Base-by-base conservation (phyloP, 345 rosid species). In the Psidium guajava region DNA sequence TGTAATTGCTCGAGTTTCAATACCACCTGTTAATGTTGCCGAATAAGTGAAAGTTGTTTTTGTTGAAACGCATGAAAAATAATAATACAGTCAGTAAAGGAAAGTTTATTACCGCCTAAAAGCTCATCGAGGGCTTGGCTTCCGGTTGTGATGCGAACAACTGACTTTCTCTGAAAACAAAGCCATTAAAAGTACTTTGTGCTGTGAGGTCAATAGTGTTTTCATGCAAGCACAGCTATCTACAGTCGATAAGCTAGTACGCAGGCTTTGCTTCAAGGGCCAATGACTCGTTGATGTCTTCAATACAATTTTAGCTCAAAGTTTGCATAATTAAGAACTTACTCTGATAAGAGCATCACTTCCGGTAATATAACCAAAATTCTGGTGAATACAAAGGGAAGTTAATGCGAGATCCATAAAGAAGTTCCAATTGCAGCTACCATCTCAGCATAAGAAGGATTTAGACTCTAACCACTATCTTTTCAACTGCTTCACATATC, bases 401-500 rank as follows among this genome's bases (percentile, higher is more conserved):
- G 56, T 54, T 20, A 54, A 54, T 7, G 56, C 21, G 10, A 58
- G 8, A 58, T 58, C 2, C 32, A 11, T 2, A n/a, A 5, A 11
- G 32, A 58, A n/a, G 16, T 11, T 12, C 32, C 27, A 58, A 58
- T 58, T 58, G 69, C 16, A 58, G 69, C 32, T 28, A n/a, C 69
- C 32, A 58, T 58, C 69, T 2, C 69, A 54, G 56, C 24, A 18
- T 20, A 54, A 54, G 22, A 20, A 20, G 22, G 20, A 18, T 54
- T 54, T 18, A 54, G 56, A 21, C 98, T 50, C 52, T 57, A 57
- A 97, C 98, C 95, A 97, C 98, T 95, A 50, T 50, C 52, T 50
- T 97, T 90, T 96, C 99, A 44, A 97, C 97, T 82, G 99, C 99
- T 94, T 97, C 99, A 77, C 98, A 97, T 82, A 97, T 97, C 90